These are phyloP conservation scores for Corrigiola litoralis DNA, from an alignment of 179 eudicot species.

Conservation along the genomic window DNA sequence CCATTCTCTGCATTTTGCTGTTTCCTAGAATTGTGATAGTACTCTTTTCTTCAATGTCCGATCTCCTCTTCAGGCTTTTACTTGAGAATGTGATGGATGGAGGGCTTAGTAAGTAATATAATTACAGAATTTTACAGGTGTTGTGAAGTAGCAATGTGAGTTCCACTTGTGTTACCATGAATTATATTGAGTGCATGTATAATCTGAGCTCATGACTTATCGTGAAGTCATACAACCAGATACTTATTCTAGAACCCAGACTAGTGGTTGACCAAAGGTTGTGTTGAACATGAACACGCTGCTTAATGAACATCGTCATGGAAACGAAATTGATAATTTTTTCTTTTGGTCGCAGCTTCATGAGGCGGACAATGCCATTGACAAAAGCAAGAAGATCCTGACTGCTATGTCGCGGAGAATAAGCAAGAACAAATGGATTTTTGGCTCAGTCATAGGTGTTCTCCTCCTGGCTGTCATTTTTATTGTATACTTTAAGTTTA, in stretches of 20 bases:
- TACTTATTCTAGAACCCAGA: not conserved
- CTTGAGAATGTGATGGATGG: not conserved
- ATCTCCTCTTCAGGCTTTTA: not conserved
- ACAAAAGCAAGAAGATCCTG: constrained; percentile 82
- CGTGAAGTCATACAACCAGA: not conserved
- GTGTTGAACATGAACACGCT: not conserved
- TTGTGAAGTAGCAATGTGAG: not conserved
- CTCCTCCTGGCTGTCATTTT: constrained; percentile 68
- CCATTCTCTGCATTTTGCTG: not conserved
- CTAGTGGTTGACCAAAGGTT: not conserved
- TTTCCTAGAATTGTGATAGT: not conserved
- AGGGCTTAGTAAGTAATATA: not conserved
- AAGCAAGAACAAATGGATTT: constrained; percentile 81
- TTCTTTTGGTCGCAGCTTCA: constrained; percentile 71
- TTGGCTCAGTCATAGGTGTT: constrained; percentile 66
- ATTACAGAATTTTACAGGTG: not conserved
- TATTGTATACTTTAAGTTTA: constrained; percentile 62
- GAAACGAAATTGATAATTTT: not conserved
- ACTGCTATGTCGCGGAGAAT: constrained; percentile 79
- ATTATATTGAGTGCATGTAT: not conserved
- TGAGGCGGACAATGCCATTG: constrained; percentile 85
- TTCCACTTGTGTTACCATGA: no score
- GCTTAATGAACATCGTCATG: not conserved
- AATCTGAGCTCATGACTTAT: not conserved
- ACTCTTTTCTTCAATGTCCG: not conserved